Conservation (phyloP, 495 filamentous ascomycete genomes). For the Astrothelium subdiscretum region DNA sequence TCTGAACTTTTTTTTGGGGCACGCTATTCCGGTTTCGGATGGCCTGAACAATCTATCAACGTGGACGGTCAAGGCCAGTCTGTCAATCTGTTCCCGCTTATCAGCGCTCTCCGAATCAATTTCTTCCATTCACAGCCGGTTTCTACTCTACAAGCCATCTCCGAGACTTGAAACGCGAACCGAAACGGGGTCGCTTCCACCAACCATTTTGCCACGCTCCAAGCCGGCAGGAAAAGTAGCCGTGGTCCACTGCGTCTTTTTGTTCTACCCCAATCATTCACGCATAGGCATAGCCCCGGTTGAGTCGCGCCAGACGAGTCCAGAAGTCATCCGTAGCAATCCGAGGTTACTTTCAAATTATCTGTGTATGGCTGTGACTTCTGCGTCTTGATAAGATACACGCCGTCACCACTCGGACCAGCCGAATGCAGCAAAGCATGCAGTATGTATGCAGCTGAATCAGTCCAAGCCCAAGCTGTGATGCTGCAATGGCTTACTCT, state of each 20-base stretch:
- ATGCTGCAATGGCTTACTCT: neutral
- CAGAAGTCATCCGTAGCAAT: neutral
- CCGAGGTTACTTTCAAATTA: neutral
- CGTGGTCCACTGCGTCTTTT: neutral
- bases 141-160: neutral
- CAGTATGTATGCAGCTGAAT: no score
- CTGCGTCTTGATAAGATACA: neutral
- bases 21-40: neutral
- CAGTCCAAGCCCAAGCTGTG: neutral
- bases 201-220: neutral
- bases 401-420: no score
- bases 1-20: constrained; percentile 2
- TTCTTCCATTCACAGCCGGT: no score
- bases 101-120: neutral
- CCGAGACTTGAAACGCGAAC: neutral
- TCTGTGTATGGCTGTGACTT: neutral
- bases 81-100: neutral
- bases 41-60: neutral
- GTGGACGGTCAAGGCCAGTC: neutral
- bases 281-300: neutral
- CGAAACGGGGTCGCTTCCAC: neutral
- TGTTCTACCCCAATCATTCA: neutral
- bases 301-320: neutral
- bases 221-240: neutral
- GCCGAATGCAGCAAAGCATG: no score